Base-by-base conservation (phyloP, 2,329 filamentous ascomycete genomes). In the Verticillium zaregamsianum region DNA sequence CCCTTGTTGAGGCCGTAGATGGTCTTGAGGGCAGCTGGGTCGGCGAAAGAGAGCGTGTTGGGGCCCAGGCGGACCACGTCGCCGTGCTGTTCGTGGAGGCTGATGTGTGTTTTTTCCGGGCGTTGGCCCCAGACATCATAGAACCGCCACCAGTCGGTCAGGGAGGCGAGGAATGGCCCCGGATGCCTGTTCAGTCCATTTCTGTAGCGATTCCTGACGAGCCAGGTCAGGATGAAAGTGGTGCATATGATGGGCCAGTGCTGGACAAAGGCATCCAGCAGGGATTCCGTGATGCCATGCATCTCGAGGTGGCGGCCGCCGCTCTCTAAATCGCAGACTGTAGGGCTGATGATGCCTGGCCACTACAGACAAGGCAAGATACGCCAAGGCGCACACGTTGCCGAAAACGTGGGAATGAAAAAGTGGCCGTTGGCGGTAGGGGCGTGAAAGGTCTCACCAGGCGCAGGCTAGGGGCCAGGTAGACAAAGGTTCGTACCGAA, bases 1-100 rank as follows among this genome's bases (percentile, higher is more conserved):
- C 90, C 90, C 74, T 93, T 93, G 72, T 93, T 94, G 54, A 94
- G 75, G 0, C 91, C 91, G 72, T 95, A 96, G 55, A 95, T 93
- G 12, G 80, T 78, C 74, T 90, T 91, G 67, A 94, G 79, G 0
- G 90, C 90, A 62, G 84, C 84, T 0, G 91, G 90, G 66, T 92
- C 84, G 3, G 89, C 84, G 69, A 95, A 92, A 0, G 89, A 92
- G 1, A 95, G 74, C 0, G 79, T 79, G 65, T 93, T 93, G 1
- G 91, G 91, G 0, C 90, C 91, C 3, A 93, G 75, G 1, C 91
- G 83, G 1, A 95, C 90, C 3, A 94, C 80, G 69, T 90, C 85
- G 56, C 91, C 91, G 75, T 92, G 81, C 67, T 91, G 82, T 15
- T 82, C 80, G 71, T 95, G 91, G 0, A 95, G 79, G 9, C 75